Base-by-base conservation (phyloP, 331 rosid genomes). In the Acacia pycnantha region DNA sequence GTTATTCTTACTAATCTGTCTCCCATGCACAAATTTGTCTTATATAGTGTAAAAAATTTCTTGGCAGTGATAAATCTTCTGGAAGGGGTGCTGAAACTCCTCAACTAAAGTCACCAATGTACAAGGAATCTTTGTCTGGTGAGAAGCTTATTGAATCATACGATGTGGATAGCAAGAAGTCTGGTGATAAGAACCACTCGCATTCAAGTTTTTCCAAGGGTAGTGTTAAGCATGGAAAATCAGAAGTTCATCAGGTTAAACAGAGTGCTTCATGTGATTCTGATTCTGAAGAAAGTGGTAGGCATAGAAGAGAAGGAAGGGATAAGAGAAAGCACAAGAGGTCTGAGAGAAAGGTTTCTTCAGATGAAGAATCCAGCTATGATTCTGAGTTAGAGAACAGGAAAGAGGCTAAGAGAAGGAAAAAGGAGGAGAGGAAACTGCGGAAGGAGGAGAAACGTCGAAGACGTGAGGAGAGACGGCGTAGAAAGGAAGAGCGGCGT, bases 371-470 rank as follows among this genome's bases (percentile, higher is more conserved):
- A 80, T 77, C 82, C 77, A 96, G 94, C 84, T 26, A 77, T 88
- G 97, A 94, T 86, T 90, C 97, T 83, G 97, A 87, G 77, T 70
- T 88, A 70, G 99, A 94, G 56, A 88, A 78, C 79, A 88, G 93
- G 87, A 94, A 90, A 88, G 97, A 90, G 82, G 86, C 97, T 41
- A 94, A 92, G 86, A 90, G 83, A 92, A 91, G 87, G 86, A 94
- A 85, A 87, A 92, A 90, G 85, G 99, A 96, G 82, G 97, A 94
- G 88, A 92, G 88, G 86, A 92, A 83, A 86, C 77, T 84, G 72
- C 88, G 95, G 70, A 96, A 92, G 85, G 98, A 92, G 93, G 92
- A 94, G 89, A 94, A 83, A 85, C 97, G 97, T 31, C 91, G 82
- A 71, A 88, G 82, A 59, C 97, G 95, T 5, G 97, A 92, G 73